Evolutionary conservation across 129 eudicot species (phyloP).

Genomic region (Centella asiatica): DNA sequence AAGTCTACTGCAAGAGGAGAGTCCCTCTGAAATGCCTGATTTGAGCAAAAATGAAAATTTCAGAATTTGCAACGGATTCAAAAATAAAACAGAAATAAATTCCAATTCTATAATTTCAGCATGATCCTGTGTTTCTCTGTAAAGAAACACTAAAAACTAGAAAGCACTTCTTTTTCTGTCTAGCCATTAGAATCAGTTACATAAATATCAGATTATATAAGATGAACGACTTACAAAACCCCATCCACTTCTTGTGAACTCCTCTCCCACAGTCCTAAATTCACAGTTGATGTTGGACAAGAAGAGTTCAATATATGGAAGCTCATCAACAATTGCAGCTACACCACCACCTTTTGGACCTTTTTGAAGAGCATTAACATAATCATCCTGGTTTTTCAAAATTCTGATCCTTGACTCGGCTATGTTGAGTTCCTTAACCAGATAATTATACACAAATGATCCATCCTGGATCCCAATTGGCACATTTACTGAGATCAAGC

Average conservation of each 20-base stretch:
- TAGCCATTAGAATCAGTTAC: background rate
- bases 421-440: constrained; percentile 24
- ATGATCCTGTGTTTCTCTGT: no score
- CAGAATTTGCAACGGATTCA: background rate
- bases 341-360: constrained; percentile 31
- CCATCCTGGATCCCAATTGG: constrained; percentile 31
- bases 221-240: constrained; percentile 46
- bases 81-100: no score
- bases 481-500: constrained; percentile 23
- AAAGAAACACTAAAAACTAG: no score
- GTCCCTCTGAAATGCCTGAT: constrained; percentile 38
- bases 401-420: constrained; percentile 15
- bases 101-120: no score
- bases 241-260: constrained; percentile 35
- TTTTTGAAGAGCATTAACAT: constrained; percentile 18
- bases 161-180: background rate
- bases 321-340: constrained; percentile 35
- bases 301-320: constrained; percentile 25
- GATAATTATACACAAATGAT: constrained; percentile 26
- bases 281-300: constrained; percentile 19
- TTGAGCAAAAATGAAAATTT: background rate
- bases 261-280: constrained; percentile 26
- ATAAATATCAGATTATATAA: no score
- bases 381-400: constrained; percentile 16
- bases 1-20: constrained; percentile 38